Conservation (phyloP, 2,329 filamentous ascomycete genomes). For the Chalaropsis thielavioides region DNA sequence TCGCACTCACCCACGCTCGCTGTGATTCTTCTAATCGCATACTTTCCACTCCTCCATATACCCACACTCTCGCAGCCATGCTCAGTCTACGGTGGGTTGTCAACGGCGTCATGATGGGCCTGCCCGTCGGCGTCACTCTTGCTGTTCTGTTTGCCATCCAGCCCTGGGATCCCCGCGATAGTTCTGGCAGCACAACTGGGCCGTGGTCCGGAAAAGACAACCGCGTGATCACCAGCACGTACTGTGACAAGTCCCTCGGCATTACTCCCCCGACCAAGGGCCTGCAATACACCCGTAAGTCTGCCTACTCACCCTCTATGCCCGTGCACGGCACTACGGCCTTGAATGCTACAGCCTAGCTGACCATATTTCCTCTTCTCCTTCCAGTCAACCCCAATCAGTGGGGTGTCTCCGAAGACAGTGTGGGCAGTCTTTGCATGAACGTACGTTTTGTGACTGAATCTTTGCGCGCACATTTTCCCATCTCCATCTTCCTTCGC, state of each 20-base stretch:
- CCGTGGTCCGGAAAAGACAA: conserved; percentile 29
- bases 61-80: conserved; percentile 22
- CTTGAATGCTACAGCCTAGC: neutral
- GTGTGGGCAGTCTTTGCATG: conserved; percentile 34
- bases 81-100: conserved; percentile 30
- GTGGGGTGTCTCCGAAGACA: conserved; percentile 32
- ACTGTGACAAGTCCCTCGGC: conserved; percentile 33
- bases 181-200: conserved; percentile 25
- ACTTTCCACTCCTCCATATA: neutral
- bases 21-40: neutral
- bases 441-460: conserved; percentile 36
- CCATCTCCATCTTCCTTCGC: too few relatives aligned
- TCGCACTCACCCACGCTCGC: neutral
- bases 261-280: conserved; percentile 31
- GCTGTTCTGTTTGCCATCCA: conserved; percentile 37
- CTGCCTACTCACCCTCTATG: neutral
- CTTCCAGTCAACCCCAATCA: conserved; percentile 40
- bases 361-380: neutral
- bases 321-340: neutral
- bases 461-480: too few relatives aligned
- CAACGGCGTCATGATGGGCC: conserved; percentile 35
- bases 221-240: conserved; percentile 25
- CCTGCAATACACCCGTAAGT: conserved; percentile 35
- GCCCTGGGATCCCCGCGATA: conserved; percentile 27
- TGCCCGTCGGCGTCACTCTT: conserved; percentile 36